phyloP scores from a whole-genome alignment of 805 yeast species.

The Candida succiphila region DNA sequence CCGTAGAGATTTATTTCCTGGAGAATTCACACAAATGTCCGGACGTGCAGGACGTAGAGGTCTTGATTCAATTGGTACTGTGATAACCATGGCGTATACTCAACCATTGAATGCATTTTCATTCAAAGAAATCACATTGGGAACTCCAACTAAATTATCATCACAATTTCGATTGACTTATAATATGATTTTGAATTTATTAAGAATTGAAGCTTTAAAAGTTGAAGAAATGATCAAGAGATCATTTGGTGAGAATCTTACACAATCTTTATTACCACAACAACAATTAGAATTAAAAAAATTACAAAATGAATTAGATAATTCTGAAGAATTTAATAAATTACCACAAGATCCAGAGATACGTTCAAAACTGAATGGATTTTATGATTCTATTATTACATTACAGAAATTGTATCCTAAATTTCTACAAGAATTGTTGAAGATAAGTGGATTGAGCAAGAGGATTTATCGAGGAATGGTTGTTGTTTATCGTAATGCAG shows the following conservation, averaged over 20 bases:
- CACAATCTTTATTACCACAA: conserved; percentile 80
- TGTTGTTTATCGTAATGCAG: conserved; percentile 43
- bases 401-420: conserved; percentile 34
- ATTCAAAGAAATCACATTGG: conserved; percentile 76
- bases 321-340: conserved; percentile 17
- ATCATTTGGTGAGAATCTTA: conserved; percentile 84
- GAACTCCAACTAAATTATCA: conserved; percentile 80
- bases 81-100: conserved; percentile 78
- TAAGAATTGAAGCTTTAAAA: conserved; percentile 86
- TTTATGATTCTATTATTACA: conserved; percentile 33
- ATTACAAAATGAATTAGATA: conserved; percentile 34
- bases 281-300: conserved; percentile 58
- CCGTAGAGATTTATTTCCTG: conserved; percentile 78
- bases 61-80: conserved; percentile 87
- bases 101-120: conserved; percentile 47
- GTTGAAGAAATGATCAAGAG: conserved; percentile 99
- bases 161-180: conserved; percentile 93
- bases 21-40: conserved; percentile 98
- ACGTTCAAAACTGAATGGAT: conserved; percentile 30
- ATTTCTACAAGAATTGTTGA: conserved; percentile 37
- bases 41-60: conserved; percentile 99
- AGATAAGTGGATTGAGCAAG: conserved; percentile 36
- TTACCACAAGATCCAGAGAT: conserved; percentile 25
- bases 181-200: conserved; percentile 84
- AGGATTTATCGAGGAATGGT: conserved; percentile 46